Base-by-base conservation (phyloP, 805 yeast genomes). In the Candida arabinofermentans region DNA sequence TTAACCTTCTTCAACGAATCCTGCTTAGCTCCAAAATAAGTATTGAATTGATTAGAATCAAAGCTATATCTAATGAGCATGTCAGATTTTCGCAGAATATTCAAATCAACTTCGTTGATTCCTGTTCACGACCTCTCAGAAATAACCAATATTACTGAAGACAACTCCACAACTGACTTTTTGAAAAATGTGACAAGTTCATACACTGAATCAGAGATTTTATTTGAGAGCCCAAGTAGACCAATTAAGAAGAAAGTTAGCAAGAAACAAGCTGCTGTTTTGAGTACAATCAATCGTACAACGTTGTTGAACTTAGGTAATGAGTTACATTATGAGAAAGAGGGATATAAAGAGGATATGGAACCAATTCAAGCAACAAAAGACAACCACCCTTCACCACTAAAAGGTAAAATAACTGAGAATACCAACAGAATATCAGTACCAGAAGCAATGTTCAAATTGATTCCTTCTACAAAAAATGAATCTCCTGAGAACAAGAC, bases 221-320 rank as follows among this genome's bases (percentile, higher is more conserved):
- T 44, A 10, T 49, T 45, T 16, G 53, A 50, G 24, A 50, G 54
- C 24, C 56, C 52, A 12, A 31, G 23, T 17, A 24, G 46, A 10
- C 10, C 10, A 27, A 27, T 27, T 3, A 49, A 42, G 10, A 46
- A 37, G 10, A 47, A 46, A 6, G 31, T n/a, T 18, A 16, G n/a
- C 9, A n/a, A 8, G 4, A 18, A 14, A 6, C 10, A 8, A n/a
- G n/a, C n/a, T n/a, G n/a, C n/a, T n/a, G n/a, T n/a, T n/a, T n/a
- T n/a, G n/a, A n/a, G n/a, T n/a, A n/a, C n/a, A n/a, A n/a, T n/a
- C n/a, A n/a, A n/a, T n/a, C n/a, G n/a, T n/a, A n/a, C n/a, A n/a
- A n/a, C n/a, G n/a, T n/a, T n/a, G n/a, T n/a, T n/a, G n/a, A n/a
- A n/a, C n/a, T n/a, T n/a, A n/a, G n/a, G n/a, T n/a, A n/a, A n/a